Base-by-base conservation (phyloP, 2,329 filamentous ascomycete species). In the Xylaria sp. region DNA sequence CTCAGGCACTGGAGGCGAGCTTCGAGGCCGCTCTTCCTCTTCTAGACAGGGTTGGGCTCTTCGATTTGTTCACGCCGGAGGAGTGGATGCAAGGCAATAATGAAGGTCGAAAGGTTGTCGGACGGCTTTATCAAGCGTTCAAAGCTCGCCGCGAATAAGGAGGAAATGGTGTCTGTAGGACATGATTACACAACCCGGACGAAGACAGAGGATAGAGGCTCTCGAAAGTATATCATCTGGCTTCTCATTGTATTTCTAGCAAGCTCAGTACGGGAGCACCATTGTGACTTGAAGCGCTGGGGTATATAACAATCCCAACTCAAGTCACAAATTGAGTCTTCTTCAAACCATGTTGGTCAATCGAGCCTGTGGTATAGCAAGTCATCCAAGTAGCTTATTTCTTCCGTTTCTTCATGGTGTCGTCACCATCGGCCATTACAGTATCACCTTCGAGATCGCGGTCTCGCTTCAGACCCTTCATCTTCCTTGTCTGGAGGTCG, bases 391-490 rank as follows among this genome's bases (percentile, higher is more conserved):
- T 53, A 47, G 49, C 23, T 65, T 63, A 76, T 60, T 75, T 75
- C 71, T 72, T 79, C 53, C 72, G 73, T 68, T 73, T 77, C 68
- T 78, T 79, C 63, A 75, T 69, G 57, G 71, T 71, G 28, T 80
- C 78, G 42, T 79, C 82, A 54, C 83, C 82, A 12, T 80, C 80
- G 15, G 72, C 80, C 3, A 80, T 82, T 54, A 84, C 86, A 23
- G 81, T 82, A 43, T 83, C 84, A 53, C 80, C 81, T 54, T 84
- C 83, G 23, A 86, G 79, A 66, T 88, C 88, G 57, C 92, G 87
- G 67, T 85, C 88, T 69, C 95, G 85, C 87, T 98, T 99, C 70
- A 99, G 79, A 69, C 94, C 95, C 88, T 99, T 99, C 94, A 99
- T 98, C 87, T 99, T 99, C 75, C 95, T 89, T 56, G 94, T 96